These are phyloP conservation scores for Bacidia gigantensis DNA, from an alignment of 495 filamentous ascomycete species.

Conservation along the genomic window DNA sequence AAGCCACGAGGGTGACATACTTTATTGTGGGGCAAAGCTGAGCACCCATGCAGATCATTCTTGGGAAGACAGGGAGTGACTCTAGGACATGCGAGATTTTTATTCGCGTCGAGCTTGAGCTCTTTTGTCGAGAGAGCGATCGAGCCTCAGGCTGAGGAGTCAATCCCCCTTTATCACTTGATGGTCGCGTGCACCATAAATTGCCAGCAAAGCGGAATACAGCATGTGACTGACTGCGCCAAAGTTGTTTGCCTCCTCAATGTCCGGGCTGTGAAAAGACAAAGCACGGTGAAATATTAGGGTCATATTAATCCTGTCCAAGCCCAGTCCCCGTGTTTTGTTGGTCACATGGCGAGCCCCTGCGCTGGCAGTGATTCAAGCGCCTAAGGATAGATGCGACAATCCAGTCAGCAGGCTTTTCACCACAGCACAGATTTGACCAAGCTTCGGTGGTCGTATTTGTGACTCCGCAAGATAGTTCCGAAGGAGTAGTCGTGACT, in stretches of 20 bases:
- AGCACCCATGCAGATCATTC: neutral
- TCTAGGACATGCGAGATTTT: neutral
- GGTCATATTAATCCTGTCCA: neutral
- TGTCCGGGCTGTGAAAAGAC: neutral
- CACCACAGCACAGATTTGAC: too few relatives aligned
- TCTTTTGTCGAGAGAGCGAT: neutral
- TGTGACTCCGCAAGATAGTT: too few relatives aligned
- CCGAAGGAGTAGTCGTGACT: too few relatives aligned
- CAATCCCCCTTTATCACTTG: neutral
- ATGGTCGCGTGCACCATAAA: slow-evolving; percentile 2
- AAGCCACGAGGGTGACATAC: slow-evolving; percentile 4
- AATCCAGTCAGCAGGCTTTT: neutral
- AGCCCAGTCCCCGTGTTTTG: neutral
- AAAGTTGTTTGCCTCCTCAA: neutral
- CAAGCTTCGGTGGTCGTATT: too few relatives aligned
- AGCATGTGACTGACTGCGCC: slow-evolving; percentile 4
- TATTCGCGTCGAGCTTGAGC: neutral
- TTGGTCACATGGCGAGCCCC: too few relatives aligned
- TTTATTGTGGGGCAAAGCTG: slow-evolving; percentile 4
- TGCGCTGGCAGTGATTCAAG: slow-evolving; percentile 1
- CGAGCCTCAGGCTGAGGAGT: neutral
- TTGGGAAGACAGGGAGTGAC: neutral
- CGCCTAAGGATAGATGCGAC: too few relatives aligned
- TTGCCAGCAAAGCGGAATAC: neutral
- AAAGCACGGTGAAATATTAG: neutral